Conservation (phyloP, 1,139 yeast genomes). For the Blastobotrys petasosporus region DNA sequence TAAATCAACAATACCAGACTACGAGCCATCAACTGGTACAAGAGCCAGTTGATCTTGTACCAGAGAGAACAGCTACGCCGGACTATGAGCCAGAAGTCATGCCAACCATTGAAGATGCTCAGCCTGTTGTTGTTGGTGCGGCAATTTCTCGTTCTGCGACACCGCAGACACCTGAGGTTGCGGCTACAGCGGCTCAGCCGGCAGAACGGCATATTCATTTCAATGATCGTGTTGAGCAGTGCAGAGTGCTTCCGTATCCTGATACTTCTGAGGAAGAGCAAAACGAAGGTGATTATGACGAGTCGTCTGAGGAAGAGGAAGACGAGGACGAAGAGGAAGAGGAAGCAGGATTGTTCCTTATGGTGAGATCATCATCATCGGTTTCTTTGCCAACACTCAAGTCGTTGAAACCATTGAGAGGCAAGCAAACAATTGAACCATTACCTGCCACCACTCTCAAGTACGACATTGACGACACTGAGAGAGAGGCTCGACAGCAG, state of each 20-base stretch:
- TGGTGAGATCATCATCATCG: slow-evolving; percentile 38
- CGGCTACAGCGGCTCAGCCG: slow-evolving; percentile 27
- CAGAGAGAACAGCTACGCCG: neutral
- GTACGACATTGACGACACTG: slow-evolving; percentile 70
- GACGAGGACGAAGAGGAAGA: slow-evolving; percentile 50
- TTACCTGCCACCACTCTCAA: slow-evolving; percentile 80
- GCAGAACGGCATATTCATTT: slow-evolving; percentile 64
- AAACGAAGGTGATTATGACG: slow-evolving; percentile 31
- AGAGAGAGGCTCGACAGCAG: slow-evolving; percentile 49
- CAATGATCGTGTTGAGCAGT: slow-evolving; percentile 88
- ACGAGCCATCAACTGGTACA: neutral
- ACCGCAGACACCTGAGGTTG: neutral
- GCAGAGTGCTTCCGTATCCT: slow-evolving; percentile 52
- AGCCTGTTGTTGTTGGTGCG: slow-evolving; percentile 4
- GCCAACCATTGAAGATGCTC: neutral
- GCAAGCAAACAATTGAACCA: slow-evolving; percentile 52
- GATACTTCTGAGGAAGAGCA: slow-evolving; percentile 34
- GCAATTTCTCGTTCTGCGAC: neutral
- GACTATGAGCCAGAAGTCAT: neutral
- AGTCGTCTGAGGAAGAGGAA: slow-evolving; percentile 33
- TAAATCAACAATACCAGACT: slow-evolving; percentile 5
- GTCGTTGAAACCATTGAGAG: slow-evolving; percentile 4
- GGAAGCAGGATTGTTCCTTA: slow-evolving; percentile 65
- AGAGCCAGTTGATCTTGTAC: too few species aligned
- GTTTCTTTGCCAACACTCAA: slow-evolving; percentile 30